Base-by-base conservation (phyloP, 2,329 filamentous ascomycete genomes). In the Zymoseptoria tritici region DNA sequence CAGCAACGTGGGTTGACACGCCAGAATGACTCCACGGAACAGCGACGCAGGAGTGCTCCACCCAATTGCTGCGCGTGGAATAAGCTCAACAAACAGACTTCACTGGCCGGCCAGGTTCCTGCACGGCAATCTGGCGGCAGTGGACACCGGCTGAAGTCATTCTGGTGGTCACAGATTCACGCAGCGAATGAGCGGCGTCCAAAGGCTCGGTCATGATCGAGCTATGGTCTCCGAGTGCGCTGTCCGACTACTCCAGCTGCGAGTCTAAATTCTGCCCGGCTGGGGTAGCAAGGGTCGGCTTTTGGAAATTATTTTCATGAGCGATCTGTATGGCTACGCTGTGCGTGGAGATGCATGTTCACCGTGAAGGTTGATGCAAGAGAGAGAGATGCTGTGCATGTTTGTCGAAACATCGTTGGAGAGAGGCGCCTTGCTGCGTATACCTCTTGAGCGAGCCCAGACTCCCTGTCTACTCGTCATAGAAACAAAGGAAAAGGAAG, bases 101-200 rank as follows among this genome's bases (percentile, higher is more conserved):
- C 36, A 46, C 36, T 46, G 36, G 36, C 16, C 56, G 29, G 52
- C 24, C 42, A 55, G 55, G 52, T 31, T 61, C 53, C 56, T 60
- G 61, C 60, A 61, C 62, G 61, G 63, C 63, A 64, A 65, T 65
- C 63, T 65, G 59, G 56, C 63, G 63, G 63, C 59, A 65, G 57
- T 65, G 60, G 20, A 54, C 22, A 42, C n/a, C 49, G 52, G 54
- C 53, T 61, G 60, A 59, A 60, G 61, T 65, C 61, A 64, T 61
- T 61, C 24, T 57, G 42, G 26, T 29, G 52, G 16, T 20, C 52
- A 24, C 57, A 63, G 62, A 64, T 64, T 57, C 54, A 49, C 54
- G 58, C 56, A 50, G 58, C 62, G 52, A 66, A 64, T 65, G 21
- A 58, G 54, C n/a, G n/a, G 13, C 19, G n/a, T 29, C 26, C 11